phyloP scores from a whole-genome alignment of 1,284 basidiomycete species.

The Vanrija sp. region DNA sequence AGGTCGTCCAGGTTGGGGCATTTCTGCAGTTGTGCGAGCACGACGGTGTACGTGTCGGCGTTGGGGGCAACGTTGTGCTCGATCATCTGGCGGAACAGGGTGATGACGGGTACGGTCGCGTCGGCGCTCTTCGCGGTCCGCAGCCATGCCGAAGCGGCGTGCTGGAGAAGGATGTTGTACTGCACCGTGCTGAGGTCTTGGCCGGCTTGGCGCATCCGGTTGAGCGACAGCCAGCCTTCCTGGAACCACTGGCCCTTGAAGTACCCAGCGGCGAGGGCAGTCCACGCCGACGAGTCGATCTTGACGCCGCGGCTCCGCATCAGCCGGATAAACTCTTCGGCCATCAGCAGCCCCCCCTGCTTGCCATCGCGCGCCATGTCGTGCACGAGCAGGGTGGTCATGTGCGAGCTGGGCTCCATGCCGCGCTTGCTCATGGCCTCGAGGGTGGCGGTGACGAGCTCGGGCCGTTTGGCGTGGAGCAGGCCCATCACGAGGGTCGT shows the following conservation, averaged over 20 bases:
- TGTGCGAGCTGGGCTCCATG: conserved; percentile 65
- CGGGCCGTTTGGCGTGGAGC: conserved; percentile 61
- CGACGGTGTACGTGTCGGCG: conserved; percentile 68
- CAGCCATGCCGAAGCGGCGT: conserved; percentile 52
- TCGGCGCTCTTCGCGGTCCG: conserved; percentile 39
- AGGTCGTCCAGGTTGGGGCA: conserved; percentile 55
- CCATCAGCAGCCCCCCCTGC: conserved; percentile 57
- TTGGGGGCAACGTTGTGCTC: conserved; percentile 54
- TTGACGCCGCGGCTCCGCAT: conserved; percentile 60
- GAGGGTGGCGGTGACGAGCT: conserved; percentile 62
- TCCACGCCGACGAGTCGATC: conserved; percentile 47
- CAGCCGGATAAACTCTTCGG: conserved; percentile 61
- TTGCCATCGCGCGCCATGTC: conserved; percentile 60
- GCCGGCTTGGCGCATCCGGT: conserved; percentile 58
- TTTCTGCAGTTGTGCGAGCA: conserved; percentile 60
- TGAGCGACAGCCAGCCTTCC: conserved; percentile 53
- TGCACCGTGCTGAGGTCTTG: conserved; percentile 59
- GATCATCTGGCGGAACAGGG: conserved; percentile 65
- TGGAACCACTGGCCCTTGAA: conserved; percentile 41
- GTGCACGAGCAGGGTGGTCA: conserved; percentile 69
- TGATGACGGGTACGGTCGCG: conserved; percentile 57
- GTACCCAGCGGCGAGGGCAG: conserved; percentile 44
- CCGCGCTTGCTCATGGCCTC: conserved; percentile 68
- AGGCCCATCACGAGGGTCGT: conserved; percentile 72
- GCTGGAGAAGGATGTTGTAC: conserved; percentile 70